Conservation (phyloP, 257 asterid species). For the Parsonsia alboflavescens region DNA sequence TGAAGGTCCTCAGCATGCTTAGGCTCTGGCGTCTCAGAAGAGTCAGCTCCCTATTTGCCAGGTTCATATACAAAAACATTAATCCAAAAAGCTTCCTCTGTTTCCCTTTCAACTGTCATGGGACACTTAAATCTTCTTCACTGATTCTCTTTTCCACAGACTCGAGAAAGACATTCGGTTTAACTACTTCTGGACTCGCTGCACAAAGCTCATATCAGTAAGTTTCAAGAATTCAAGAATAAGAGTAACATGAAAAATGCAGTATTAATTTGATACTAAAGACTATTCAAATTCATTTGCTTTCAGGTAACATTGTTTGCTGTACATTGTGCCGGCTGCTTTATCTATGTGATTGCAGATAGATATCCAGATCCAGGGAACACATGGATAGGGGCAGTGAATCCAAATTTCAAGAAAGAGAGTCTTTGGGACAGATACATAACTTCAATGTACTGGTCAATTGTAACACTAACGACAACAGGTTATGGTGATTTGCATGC, state of each 20-base stretch:
- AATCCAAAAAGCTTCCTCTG: too few relatives aligned
- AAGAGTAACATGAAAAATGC: background rate
- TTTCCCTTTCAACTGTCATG: background rate
- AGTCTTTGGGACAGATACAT: slow-evolving; percentile 72
- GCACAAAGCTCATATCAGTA: slow-evolving; percentile 72
- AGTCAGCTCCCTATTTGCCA: slow-evolving; percentile 83
- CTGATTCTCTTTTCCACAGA: slow-evolving; percentile 36
- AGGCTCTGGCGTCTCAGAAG: slow-evolving; percentile 93
- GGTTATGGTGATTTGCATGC: slow-evolving; percentile 96
- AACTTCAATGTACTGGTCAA: slow-evolving; percentile 77
- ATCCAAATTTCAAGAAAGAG: slow-evolving; percentile 52
- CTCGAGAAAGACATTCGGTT: slow-evolving; percentile 91
- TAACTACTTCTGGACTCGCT: slow-evolving; percentile 88
- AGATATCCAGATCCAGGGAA: slow-evolving; percentile 56
- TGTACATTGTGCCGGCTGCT: slow-evolving; percentile 80
- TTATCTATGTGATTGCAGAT: slow-evolving; percentile 71
- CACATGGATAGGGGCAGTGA: slow-evolving; percentile 83
- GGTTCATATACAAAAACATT: slow-evolving; percentile 29
- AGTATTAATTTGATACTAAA: background rate
- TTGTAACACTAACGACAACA: slow-evolving; percentile 79
- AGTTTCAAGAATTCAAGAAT: slow-evolving; percentile 21
- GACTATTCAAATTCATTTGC: background rate
- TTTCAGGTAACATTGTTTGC: slow-evolving; percentile 80
- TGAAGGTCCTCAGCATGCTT: slow-evolving; percentile 73
- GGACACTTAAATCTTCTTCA: too few relatives aligned